Percentiles rank a stretch among this genome's conserved stretches.
Evolutionary conservation across 2,329 filamentous ascomycete species (phyloP).

Genomic region (Aspergillus nomiae): DNA sequence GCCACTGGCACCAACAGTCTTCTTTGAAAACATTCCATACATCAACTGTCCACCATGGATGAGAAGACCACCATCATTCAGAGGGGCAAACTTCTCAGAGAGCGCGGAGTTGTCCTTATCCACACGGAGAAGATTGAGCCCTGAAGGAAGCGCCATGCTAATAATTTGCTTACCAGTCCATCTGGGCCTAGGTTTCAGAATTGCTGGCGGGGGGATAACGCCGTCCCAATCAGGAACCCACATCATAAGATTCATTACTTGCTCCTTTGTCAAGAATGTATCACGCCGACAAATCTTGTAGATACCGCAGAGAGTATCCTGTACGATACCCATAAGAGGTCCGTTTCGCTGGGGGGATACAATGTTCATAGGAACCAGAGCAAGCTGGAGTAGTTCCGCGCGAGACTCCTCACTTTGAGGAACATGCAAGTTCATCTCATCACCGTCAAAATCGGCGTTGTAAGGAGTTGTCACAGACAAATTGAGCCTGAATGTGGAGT

Average conservation of each 20-base stretch:
- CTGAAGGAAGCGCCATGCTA: slow-evolving; percentile 85
- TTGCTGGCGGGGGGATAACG: slow-evolving; percentile 88
- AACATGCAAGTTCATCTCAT: slow-evolving; percentile 99
- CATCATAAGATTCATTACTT: slow-evolving; percentile 95
- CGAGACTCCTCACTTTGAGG: slow-evolving; percentile 96
- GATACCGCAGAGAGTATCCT: slow-evolving; percentile 92
- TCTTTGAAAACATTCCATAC: slow-evolving; percentile 90
- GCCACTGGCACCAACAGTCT: slow-evolving; percentile 84
- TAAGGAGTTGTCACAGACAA: slow-evolving; percentile 97
- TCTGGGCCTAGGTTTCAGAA: slow-evolving; percentile 84
- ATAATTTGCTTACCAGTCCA: slow-evolving; percentile 99
- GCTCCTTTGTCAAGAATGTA: slow-evolving; percentile 83
- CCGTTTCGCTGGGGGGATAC: slow-evolving; percentile 97
- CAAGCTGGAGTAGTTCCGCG: slow-evolving; percentile 90
- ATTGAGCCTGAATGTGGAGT: slow-evolving; percentile 97
- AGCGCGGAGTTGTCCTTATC: slow-evolving; percentile 62
- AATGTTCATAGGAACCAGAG: slow-evolving; percentile 97
- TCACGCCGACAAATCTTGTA: slow-evolving; percentile 97
- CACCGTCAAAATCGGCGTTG: slow-evolving; percentile 99
- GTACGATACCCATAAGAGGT: slow-evolving; percentile 98
- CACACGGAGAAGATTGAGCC: slow-evolving; percentile 74
- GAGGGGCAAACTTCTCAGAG: slow-evolving; percentile 58
- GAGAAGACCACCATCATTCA: slow-evolving; percentile 75
- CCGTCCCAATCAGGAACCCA: slow-evolving; percentile 99
- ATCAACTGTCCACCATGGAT: slow-evolving; percentile 87